These are phyloP conservation scores for Delphinella strobiligena DNA, from an alignment of 2,329 filamentous ascomycete species.

Conservation along the genomic window DNA sequence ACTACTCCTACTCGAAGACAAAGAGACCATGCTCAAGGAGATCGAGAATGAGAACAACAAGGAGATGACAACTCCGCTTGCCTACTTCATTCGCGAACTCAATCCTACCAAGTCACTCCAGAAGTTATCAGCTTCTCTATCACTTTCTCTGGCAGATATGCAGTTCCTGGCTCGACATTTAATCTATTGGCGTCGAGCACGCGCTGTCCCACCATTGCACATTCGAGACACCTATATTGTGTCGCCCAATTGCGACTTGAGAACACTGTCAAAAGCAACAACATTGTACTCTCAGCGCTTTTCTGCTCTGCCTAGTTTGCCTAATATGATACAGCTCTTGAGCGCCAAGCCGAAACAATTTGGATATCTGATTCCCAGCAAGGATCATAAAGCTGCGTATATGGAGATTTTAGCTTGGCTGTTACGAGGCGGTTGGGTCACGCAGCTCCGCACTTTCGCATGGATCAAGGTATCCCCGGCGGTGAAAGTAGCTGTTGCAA, in stretches of 20 bases:
- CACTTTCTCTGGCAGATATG: conserved; percentile 67
- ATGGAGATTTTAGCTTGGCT: conserved; percentile 90
- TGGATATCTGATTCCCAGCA: conserved; percentile 71
- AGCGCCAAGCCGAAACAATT: conserved; percentile 73
- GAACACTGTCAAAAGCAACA: conserved; percentile 55
- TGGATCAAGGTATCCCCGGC: conserved; percentile 45
- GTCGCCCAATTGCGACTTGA: conserved; percentile 75
- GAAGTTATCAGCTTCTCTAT: conserved; percentile 59
- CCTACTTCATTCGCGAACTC: conserved; percentile 54
- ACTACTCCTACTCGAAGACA: conserved; percentile 71
- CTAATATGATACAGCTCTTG: conserved; percentile 76
- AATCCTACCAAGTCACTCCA: conserved; percentile 53
- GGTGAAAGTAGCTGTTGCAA: conserved; percentile 9
- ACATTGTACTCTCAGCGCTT: conserved; percentile 66
- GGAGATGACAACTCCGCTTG: conserved; percentile 62
- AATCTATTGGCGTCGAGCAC: conserved; percentile 89
- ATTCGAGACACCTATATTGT: conserved; percentile 84
- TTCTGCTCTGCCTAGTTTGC: conserved; percentile 67
- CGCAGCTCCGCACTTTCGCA: conserved; percentile 80
- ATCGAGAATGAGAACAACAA: conserved; percentile 59
- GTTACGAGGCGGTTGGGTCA: conserved; percentile 85
- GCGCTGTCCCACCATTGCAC: conserved; percentile 82
- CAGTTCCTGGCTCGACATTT: conserved; percentile 84
- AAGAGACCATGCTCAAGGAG: conserved; percentile 63
- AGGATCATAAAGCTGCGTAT: conserved; percentile 76